A percentile compares a stretch with the other conserved stretches of the same genome.
phyloP scores from a whole-genome alignment of 2,329 filamentous ascomycete species.

The Colletotrichum sp. region DNA sequence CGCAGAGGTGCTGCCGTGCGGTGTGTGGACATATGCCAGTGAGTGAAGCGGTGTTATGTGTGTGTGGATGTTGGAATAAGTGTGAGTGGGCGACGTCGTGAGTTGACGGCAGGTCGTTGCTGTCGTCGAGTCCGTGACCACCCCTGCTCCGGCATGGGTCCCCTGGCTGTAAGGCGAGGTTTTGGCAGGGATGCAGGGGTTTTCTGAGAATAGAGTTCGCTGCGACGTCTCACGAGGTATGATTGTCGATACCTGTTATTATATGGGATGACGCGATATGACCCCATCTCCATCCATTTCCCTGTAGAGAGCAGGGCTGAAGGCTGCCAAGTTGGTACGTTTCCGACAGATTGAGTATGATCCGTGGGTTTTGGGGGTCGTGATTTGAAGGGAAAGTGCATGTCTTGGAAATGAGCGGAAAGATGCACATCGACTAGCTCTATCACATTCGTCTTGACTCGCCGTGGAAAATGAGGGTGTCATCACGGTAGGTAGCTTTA shows the following conservation, averaged over 20 bases:
- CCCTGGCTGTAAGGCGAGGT: neutral
- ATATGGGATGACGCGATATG: neutral
- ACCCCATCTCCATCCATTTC: neutral
- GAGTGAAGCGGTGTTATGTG: neutral
- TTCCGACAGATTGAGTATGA: neutral
- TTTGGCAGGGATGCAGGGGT: slow-evolving; percentile 1
- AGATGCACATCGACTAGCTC: neutral
- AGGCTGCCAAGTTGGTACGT: neutral
- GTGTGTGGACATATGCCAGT: neutral
- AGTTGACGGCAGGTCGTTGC: neutral
- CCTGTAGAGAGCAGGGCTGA: neutral
- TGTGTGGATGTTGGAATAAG: neutral
- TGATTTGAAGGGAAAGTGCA: neutral
- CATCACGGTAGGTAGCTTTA: neutral
- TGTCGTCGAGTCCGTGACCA: neutral
- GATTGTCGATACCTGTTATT: neutral
- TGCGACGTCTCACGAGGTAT: slow-evolving; percentile 18
- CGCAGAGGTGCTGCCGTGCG: neutral
- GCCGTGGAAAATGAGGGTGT: neutral
- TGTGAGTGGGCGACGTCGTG: neutral
- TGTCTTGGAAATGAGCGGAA: neutral
- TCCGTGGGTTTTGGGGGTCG: neutral
- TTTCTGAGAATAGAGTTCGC: neutral
- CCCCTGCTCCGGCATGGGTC: neutral
- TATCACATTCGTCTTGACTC: neutral